Evolutionary conservation across 2,329 filamentous ascomycete genomes (phyloP).

Genomic region (Penicillium sp.): DNA sequence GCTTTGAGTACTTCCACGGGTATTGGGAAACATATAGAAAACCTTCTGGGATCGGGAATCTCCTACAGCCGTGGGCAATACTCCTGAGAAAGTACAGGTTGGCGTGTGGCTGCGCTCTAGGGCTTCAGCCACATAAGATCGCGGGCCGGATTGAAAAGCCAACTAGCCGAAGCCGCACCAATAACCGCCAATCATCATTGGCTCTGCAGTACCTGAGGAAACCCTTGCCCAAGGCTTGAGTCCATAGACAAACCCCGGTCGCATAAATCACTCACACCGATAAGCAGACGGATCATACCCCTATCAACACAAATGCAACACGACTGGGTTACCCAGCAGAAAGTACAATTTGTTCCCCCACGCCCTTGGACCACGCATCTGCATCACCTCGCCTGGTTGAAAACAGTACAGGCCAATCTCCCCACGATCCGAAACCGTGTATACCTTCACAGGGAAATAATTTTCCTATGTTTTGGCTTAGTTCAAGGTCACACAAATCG

Average conservation of each 20-base stretch:
- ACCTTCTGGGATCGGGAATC: no score
- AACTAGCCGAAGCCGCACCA: not conserved
- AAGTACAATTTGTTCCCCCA: conserved; percentile 3
- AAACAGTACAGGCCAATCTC: conserved; percentile 1
- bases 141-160: not conserved
- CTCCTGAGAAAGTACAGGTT: not conserved
- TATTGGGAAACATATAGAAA: no score
- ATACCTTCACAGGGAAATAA: not conserved
- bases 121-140: not conserved
- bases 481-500: conserved; percentile 5
- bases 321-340: conserved; percentile 7
- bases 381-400: conserved; percentile 1
- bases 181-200: conserved; percentile 4
- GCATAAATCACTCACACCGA: not conserved
- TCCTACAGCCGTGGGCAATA: no score
- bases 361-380: conserved; percentile 4
- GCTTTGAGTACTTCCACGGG: no score
- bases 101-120: not conserved
- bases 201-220: conserved; percentile 2
- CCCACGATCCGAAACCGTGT: conserved; percentile 3
- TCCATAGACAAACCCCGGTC: not conserved
- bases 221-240: conserved; percentile 3
- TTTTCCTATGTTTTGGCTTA: not conserved
- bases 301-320: not conserved
- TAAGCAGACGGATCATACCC: not conserved